Evolutionary conservation across 306 rosid genomes (phyloP).

Genomic region (Cicer cuneatum): DNA sequence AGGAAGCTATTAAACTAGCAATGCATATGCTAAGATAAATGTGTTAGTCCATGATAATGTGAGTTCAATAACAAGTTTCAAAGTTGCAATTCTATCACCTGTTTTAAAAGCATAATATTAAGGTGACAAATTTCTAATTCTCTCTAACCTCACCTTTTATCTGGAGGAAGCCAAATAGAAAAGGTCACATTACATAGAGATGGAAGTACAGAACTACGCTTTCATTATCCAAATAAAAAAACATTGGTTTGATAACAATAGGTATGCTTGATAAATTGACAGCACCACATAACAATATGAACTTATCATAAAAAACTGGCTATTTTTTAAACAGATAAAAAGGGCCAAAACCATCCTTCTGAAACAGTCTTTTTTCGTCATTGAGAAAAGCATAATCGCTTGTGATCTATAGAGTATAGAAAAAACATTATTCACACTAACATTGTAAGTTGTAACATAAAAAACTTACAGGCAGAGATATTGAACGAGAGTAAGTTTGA

Average conservation of each 20-base stretch:
- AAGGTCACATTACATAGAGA: background rate
- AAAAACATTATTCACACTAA: background rate
- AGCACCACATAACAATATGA: background rate
- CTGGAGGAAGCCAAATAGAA: background rate
- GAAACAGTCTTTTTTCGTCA: background rate
- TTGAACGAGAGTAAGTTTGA: constrained; percentile 56
- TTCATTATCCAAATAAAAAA: background rate
- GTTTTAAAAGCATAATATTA: no score
- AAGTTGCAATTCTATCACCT: background rate
- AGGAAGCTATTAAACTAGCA: constrained; percentile 31
- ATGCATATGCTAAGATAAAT: background rate
- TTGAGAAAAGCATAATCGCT: background rate
- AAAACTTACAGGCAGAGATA: constrained; percentile 78
- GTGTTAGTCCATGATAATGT: background rate
- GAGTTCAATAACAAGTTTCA: background rate
- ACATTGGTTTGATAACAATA: background rate
- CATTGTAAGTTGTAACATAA: background rate
- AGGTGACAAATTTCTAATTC: no score
- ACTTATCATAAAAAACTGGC: background rate
- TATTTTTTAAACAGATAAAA: background rate
- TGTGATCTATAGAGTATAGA: background rate
- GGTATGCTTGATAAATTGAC: background rate
- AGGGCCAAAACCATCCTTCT: constrained; percentile 2
- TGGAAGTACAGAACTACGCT: background rate
- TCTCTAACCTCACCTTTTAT: no score